phyloP scores from a whole-genome alignment of 768 basidiomycete species.

The Mycena alexandri region DNA sequence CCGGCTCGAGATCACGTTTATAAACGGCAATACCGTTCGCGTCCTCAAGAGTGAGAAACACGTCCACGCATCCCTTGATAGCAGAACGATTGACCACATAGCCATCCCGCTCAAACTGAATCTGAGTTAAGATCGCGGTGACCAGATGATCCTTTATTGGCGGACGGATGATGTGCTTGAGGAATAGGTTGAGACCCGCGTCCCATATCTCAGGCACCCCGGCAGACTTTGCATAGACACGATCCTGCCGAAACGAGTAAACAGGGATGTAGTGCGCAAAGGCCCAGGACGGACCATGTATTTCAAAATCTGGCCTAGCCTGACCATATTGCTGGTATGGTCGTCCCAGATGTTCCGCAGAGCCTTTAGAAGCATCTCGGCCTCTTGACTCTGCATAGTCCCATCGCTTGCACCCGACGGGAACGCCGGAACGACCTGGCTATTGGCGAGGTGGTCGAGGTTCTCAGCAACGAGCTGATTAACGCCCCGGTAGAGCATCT shows the following conservation, averaged over 20 bases:
- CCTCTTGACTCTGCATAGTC: constrained; percentile 83
- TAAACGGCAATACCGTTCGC: constrained; percentile 75
- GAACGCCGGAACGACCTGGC: constrained; percentile 85
- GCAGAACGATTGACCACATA: constrained; percentile 92
- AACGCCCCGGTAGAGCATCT: constrained; percentile 89
- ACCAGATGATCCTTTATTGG: constrained; percentile 89
- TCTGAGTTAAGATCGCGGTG: constrained; percentile 85
- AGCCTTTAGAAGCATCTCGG: constrained; percentile 87
- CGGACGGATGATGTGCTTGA: constrained; percentile 80
- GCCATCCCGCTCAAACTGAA: constrained; percentile 93
- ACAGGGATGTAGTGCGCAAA: constrained; percentile 9
- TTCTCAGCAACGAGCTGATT: constrained; percentile 84
- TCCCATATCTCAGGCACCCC: constrained; percentile 85
- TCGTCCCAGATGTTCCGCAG: constrained; percentile 93
- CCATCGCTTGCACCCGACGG: constrained; percentile 79
- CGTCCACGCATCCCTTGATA: constrained; percentile 89
- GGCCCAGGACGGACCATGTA: constrained; percentile 83
- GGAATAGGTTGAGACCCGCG: constrained; percentile 85
- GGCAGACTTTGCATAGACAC: constrained; percentile 83
- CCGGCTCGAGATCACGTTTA: constrained; percentile 85
- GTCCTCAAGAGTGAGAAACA: constrained; percentile 77
- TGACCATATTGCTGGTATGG: constrained; percentile 89
- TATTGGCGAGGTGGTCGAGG: constrained; percentile 81
- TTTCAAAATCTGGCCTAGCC: constrained; percentile 89
- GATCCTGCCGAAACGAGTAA: constrained; percentile 72